Base-by-base conservation (phyloP, 192 early-diverging fungal species). In the Gigaspora rosea region DNA sequence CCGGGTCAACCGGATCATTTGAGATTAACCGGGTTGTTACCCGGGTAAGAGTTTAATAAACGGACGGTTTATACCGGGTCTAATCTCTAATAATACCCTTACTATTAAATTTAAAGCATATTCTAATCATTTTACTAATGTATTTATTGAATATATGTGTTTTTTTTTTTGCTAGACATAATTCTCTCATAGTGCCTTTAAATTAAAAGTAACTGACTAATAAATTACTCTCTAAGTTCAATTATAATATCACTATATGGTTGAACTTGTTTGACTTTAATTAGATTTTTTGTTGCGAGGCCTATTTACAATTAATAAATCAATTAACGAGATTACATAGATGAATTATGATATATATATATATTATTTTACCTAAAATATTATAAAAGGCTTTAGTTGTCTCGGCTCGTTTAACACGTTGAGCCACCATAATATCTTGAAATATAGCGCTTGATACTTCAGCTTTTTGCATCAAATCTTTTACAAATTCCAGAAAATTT, bases 311-410 rank as follows among this genome's bases (percentile, higher is more conserved):
- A 47, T 18, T 47, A 64, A 35, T 15, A 64, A 41, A 47, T 36
- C n/a, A n/a, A 48, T 47, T 66, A 10, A 47, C 6, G 3, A 18
- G 18, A 33, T n/a, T 36, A 36, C 2, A 8, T 47, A 41, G 7
- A 65, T 41, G 16, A 36, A 18, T 65, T 16, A 16, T 8, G 12
- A 27, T 27, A 27, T 35, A 54, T 11, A 11, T 33, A 13, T 35
- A 35, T 71, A 56, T 18, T 27, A 27, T 27, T 27, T 50, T 71
- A 71, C 69, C 69, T 32, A 71, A 71, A 22, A 71, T 71, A 32
- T 71, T 32, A 54, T 56, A 50, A 71, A 71, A 71, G 10, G 16
- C 22, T 41, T 49, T 71, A 4, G 69, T 50, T 4, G 51, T 48
- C 18, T 50, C 51, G 15, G 27, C 9, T 56, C 51, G 49, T 71